Evolutionary conservation across 192 early-diverging fungal genomes (phyloP).

Genomic region (Cladochytrium replicatum): DNA sequence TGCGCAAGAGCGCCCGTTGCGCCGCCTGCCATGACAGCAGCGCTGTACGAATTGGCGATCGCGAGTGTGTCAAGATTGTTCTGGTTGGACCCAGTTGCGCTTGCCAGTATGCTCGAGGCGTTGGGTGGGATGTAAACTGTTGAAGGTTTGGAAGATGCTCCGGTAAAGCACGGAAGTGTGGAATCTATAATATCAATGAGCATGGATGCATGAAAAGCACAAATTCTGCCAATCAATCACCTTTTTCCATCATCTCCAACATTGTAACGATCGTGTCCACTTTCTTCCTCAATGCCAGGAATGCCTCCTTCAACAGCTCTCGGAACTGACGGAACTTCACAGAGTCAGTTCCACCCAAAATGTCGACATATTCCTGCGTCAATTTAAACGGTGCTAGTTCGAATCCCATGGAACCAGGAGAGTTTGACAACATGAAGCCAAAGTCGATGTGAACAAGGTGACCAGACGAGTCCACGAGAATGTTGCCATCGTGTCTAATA

Average conservation of each 20-base stretch:
- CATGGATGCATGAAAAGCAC: no score
- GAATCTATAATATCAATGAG: constrained; percentile 31
- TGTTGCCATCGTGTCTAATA: constrained; percentile 97
- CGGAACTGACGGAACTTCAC: constrained; percentile 85
- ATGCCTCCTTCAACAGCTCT: constrained; percentile 69
- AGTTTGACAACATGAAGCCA: constrained; percentile 99
- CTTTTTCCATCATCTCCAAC: constrained; percentile 94
- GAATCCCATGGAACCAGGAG: constrained; percentile 92
- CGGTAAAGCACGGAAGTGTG: constrained; percentile 45
- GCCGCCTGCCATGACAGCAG: no score
- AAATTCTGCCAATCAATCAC: no score
- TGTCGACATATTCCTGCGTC: constrained; percentile 93
- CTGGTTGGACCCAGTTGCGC: neutral
- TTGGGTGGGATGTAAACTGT: constrained; percentile 8
- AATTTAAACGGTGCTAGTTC: constrained; percentile 98
- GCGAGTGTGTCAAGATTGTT: no score
- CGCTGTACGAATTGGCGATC: no score
- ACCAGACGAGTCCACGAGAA: constrained; percentile 70
- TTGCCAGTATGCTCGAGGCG: constrained; percentile 4
- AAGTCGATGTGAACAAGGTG: constrained; percentile 85
- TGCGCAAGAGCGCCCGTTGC: no score
- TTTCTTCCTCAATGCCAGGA: constrained; percentile 80
- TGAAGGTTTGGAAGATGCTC: constrained; percentile 41
- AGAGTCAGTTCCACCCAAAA: constrained; percentile 82
- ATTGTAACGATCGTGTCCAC: constrained; percentile 78